phyloP scores from a whole-genome alignment of 2,329 filamentous ascomycete species.

The Colletotrichum coccodes region DNA sequence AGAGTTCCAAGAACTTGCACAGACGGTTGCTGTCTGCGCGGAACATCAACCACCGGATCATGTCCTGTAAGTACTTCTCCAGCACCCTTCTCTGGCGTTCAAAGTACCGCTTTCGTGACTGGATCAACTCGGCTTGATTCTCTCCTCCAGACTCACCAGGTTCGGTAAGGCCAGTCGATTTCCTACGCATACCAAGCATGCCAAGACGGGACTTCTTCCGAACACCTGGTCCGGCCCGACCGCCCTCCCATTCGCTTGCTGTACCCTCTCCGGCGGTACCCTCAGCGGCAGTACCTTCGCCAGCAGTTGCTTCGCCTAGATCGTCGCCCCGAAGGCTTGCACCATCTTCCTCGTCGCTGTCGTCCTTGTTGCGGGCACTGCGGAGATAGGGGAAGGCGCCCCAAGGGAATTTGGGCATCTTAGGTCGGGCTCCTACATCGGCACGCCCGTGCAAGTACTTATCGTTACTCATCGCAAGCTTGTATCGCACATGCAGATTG shows the following conservation, averaged over 20 bases:
- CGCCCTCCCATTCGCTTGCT: conserved; percentile 46
- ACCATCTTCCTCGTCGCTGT: conserved; percentile 79
- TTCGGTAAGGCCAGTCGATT: conserved; percentile 62
- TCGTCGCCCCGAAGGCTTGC: conserved; percentile 50
- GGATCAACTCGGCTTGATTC: conserved; percentile 52
- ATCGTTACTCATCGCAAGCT: conserved; percentile 84
- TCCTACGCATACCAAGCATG: conserved; percentile 63
- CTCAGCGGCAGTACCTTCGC: conserved; percentile 47
- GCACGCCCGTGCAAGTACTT: conserved; percentile 79
- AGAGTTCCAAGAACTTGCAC: conserved; percentile 95
- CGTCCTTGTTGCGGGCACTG: conserved; percentile 81
- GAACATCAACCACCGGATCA: conserved; percentile 98
- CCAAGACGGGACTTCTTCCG: conserved; percentile 64
- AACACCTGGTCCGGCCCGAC: conserved; percentile 21
- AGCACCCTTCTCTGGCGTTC: conserved; percentile 87
- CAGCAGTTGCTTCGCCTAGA: conserved; percentile 52
- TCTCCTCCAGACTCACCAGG: conserved; percentile 53
- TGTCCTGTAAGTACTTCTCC: conserved; percentile 89
- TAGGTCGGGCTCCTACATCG: conserved; percentile 74
- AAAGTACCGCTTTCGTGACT: conserved; percentile 69
- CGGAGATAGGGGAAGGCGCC: conserved; percentile 91
- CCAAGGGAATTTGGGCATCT: conserved; percentile 89
- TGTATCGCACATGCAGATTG: conserved; percentile 94
- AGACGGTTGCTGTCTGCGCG: conserved; percentile 93
- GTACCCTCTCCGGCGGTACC: conserved; percentile 67